A percentile compares a stretch with the other conserved stretches of the same genome.
Evolutionary conservation across 345 rosid genomes (phyloP).

Genomic region (Populus euphratica): DNA sequence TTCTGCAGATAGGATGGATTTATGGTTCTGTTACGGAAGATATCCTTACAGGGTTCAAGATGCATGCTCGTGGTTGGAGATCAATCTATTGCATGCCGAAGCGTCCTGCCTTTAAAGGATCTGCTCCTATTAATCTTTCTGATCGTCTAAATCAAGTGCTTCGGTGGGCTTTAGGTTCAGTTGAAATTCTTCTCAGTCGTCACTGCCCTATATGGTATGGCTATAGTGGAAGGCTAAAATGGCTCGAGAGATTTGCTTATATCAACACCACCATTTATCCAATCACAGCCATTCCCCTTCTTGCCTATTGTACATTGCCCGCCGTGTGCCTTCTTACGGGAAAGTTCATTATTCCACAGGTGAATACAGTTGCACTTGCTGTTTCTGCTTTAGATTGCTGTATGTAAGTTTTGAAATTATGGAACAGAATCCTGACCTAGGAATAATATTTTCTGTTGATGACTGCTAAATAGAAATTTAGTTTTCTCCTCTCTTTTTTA

Average conservation of each 20-base stretch:
- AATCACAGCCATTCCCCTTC: constrained; percentile 38
- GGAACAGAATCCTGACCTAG: not conserved
- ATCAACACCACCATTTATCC: constrained; percentile 45
- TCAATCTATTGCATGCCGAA: constrained; percentile 46
- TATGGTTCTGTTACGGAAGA: constrained; percentile 46
- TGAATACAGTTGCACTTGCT: not conserved
- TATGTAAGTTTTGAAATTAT: not conserved
- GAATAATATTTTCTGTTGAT: not conserved
- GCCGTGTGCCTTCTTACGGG: constrained; percentile 45
- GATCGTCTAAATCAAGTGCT: constrained; percentile 47
- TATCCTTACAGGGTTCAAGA: constrained; percentile 42
- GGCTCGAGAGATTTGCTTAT: constrained; percentile 36
- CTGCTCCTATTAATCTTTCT: constrained; percentile 45
- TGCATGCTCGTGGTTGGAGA: constrained; percentile 46
- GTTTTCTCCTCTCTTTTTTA: not conserved
- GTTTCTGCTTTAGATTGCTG: not conserved
- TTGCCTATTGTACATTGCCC: constrained; percentile 38
- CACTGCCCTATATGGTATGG: constrained; percentile 48
- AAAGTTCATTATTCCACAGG: constrained; percentile 47
- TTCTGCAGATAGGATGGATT: constrained; percentile 39
- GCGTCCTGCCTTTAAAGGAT: constrained; percentile 42
- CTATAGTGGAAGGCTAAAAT: constrained; percentile 31
- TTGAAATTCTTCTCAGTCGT: constrained; percentile 43
- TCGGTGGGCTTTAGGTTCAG: constrained; percentile 44
- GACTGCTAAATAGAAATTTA: not conserved